A percentile compares a stretch with the other conserved stretches of the same genome.
These are phyloP conservation scores for Tylopilus cervinicoccineus DNA, from an alignment of 768 basidiomycete genomes.

Conservation along the genomic window DNA sequence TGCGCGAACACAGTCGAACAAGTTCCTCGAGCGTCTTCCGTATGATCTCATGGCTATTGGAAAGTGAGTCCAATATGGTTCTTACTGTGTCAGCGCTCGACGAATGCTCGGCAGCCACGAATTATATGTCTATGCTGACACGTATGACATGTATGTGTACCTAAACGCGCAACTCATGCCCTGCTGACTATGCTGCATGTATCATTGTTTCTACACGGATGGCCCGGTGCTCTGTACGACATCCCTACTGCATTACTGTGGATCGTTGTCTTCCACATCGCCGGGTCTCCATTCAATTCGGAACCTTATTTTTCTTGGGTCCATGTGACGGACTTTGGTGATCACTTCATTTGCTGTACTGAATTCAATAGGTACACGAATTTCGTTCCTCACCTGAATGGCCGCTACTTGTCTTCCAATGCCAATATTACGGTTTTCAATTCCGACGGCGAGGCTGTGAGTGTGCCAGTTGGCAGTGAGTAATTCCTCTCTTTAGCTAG, in stretches of 20 bases:
- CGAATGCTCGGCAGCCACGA: slow-evolving; percentile 55
- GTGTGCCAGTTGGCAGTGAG: slow-evolving; percentile 44
- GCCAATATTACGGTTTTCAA: slow-evolving; percentile 74
- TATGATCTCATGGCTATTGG: slow-evolving; percentile 86
- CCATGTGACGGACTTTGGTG: background rate
- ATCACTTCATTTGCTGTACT: background rate
- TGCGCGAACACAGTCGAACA: slow-evolving; percentile 50
- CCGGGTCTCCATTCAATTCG: background rate
- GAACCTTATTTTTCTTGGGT: background rate
- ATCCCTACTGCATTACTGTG: background rate
- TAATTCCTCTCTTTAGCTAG: background rate
- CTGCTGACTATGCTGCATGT: slow-evolving; percentile 3
- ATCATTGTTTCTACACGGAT: background rate
- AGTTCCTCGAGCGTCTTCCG: slow-evolving; percentile 66
- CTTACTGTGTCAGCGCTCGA: too few species aligned
- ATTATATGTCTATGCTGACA: slow-evolving; percentile 65
- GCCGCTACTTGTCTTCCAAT: slow-evolving; percentile 80
- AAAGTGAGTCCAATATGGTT: slow-evolving; percentile 48
- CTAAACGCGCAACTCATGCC: background rate
- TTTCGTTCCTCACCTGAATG: slow-evolving; percentile 62
- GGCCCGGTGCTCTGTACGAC: background rate
- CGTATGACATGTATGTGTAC: slow-evolving; percentile 56
- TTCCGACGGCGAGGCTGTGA: slow-evolving; percentile 32
- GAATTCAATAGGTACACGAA: slow-evolving; percentile 47
- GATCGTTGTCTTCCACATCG: background rate